phyloP scores from a whole-genome alignment of 2,329 filamentous ascomycete genomes.

The Colletotrichum agaves region DNA sequence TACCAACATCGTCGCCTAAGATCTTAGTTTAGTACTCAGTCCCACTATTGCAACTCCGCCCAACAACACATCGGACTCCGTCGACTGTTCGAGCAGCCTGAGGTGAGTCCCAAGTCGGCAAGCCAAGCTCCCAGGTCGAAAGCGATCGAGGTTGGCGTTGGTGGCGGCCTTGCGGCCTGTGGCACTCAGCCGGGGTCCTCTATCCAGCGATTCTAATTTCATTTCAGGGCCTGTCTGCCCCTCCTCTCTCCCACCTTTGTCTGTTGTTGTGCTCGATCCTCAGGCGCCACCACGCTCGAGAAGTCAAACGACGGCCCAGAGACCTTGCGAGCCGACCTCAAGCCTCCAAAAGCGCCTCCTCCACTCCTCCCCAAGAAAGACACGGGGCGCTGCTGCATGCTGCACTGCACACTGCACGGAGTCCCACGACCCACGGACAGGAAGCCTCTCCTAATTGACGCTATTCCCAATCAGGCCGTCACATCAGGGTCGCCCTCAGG shows the following conservation, averaged over 20 bases:
- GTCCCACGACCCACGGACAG: slow-evolving; percentile 28
- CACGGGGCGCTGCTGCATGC: background rate
- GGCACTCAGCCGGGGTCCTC: slow-evolving; percentile 31
- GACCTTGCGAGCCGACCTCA: slow-evolving; percentile 21
- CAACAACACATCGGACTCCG: slow-evolving; percentile 11
- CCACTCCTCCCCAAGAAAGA: background rate
- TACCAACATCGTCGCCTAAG: slow-evolving; percentile 26
- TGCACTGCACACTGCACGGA: slow-evolving; percentile 10
- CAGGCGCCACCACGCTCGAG: slow-evolving; percentile 23
- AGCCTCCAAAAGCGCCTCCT: slow-evolving; percentile 29
- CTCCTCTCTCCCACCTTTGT: slow-evolving; percentile 27
- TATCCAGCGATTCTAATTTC: slow-evolving; percentile 35
- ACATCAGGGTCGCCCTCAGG: slow-evolving; percentile 24
- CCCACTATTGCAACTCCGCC: slow-evolving; percentile 5
- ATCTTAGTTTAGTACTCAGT: slow-evolving; percentile 17
- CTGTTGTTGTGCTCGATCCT: slow-evolving; percentile 23
- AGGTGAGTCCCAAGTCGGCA: slow-evolving; percentile 4
- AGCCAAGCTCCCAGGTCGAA: background rate
- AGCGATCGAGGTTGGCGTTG: background rate
- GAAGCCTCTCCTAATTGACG: slow-evolving; percentile 28
- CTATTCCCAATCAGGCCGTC: slow-evolving; percentile 30
- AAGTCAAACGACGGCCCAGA: slow-evolving; percentile 34
- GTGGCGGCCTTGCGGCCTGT: slow-evolving; percentile 12
- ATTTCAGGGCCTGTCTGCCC: slow-evolving; percentile 36
- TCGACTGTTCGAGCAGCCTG: slow-evolving; percentile 16